phyloP scores from a whole-genome alignment of 2,329 filamentous ascomycete species.

The Chaetomium strumarium region DNA sequence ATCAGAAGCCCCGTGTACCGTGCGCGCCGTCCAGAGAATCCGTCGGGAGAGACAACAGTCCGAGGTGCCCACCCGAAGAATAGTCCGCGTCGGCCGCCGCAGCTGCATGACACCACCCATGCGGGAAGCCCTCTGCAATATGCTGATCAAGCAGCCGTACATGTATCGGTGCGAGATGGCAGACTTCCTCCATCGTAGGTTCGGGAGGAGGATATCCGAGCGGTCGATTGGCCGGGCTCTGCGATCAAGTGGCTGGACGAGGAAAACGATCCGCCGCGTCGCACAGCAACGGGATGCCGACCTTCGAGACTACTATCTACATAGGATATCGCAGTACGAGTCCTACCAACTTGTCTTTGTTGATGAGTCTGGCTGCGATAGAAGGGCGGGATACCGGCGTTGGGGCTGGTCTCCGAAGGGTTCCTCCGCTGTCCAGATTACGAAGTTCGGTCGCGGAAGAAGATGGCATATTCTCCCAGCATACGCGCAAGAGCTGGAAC shows the following conservation, averaged over 20 bases:
- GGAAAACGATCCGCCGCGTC: conserved; percentile 1
- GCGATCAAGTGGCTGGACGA: not conserved
- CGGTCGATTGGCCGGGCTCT: not conserved
- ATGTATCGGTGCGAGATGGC: not conserved
- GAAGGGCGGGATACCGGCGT: not conserved
- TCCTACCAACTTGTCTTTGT: conserved; percentile 3
- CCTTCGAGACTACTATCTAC: conserved; percentile 3
- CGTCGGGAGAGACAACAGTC: not conserved
- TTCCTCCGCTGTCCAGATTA: not conserved
- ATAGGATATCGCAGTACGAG: conserved; percentile 1
- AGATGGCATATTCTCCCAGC: conserved; percentile 1
- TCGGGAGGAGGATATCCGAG: not conserved
- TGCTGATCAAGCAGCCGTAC: not conserved
- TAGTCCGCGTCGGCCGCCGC: not conserved
- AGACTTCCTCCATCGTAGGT: not conserved
- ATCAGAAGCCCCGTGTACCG: not conserved
- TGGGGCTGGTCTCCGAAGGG: not conserved
- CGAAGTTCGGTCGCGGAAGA: not conserved
- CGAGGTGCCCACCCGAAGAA: not conserved
- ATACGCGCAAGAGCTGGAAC: not conserved
- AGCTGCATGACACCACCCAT: not conserved
- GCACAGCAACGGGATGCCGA: not conserved
- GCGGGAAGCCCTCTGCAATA: not conserved
- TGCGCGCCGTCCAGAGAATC: conserved; percentile 4
- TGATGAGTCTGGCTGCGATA: conserved; percentile 3